phyloP scores from a whole-genome alignment of 1,284 basidiomycete species.

The Ustilago lituana region DNA sequence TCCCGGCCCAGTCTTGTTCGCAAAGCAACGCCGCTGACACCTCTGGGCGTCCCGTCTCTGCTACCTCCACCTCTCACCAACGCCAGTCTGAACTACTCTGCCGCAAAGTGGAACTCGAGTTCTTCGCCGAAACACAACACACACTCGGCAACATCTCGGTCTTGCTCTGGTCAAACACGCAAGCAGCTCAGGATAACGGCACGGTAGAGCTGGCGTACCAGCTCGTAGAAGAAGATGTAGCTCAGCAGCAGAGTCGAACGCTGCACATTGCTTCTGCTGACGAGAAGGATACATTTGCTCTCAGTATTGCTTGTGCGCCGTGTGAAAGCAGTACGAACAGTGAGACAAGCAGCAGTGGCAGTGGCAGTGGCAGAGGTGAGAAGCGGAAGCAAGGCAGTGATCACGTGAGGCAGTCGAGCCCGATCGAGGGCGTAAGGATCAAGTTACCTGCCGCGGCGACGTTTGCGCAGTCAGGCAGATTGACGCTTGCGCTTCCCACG shows the following conservation, averaged over 20 bases:
- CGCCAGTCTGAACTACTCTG: slow-evolving; percentile 12
- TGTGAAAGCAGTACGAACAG: slow-evolving; percentile 10
- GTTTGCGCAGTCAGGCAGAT: slow-evolving; percentile 7
- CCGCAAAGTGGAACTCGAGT: slow-evolving; percentile 19
- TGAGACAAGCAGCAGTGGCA: slow-evolving; percentile 4
- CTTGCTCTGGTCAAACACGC: slow-evolving; percentile 26
- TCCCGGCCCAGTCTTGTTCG: too few relatives aligned
- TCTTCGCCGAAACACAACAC: slow-evolving; percentile 44
- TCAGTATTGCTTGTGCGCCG: background rate
- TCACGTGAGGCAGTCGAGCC: slow-evolving; percentile 14
- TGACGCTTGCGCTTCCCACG: background rate
- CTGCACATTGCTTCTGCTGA: slow-evolving; percentile 9
- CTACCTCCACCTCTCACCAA: background rate
- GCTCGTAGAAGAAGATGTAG: slow-evolving; percentile 3
- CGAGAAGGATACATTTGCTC: background rate
- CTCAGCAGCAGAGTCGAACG: background rate
- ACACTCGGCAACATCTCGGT: slow-evolving; percentile 34
- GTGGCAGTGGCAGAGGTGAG: slow-evolving; percentile 1
- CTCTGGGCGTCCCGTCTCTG: background rate
- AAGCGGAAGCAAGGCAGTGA: slow-evolving; percentile 12
- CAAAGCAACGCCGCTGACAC: slow-evolving; percentile 28
- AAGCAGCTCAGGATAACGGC: too few relatives aligned
- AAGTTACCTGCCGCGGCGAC: slow-evolving; percentile 9
- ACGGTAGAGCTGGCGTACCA: slow-evolving; percentile 13
- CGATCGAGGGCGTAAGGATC: background rate